Conservation (phyloP, 257 asterid species). For the Lavandula angustifolia region DNA sequence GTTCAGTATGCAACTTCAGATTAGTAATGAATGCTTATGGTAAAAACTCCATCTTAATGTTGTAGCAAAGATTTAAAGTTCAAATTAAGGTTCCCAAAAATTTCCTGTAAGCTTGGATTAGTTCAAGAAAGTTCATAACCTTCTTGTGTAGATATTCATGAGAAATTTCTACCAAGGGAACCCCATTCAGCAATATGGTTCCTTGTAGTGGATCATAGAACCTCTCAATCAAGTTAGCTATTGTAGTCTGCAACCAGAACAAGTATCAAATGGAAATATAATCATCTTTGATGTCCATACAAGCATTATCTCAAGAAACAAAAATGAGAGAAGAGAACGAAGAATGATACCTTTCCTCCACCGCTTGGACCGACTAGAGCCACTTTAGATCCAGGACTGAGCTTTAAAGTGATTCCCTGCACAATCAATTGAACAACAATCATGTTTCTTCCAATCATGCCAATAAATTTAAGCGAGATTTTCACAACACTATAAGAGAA, state of each 20-base stretch:
- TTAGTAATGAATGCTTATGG: too few species aligned
- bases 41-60: too few species aligned
- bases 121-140: background rate
- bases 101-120: too few species aligned
- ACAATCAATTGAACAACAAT: background rate
- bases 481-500: too few species aligned
- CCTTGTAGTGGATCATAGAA: conserved; percentile 77
- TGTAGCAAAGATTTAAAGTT: too few species aligned
- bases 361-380: conserved; percentile 92
- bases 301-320: conserved; percentile 36
- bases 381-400: conserved; percentile 70
- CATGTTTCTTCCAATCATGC: background rate
- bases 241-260: conserved; percentile 58
- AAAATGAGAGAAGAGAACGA: background rate
- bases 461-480: too few species aligned
- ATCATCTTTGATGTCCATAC: background rate
- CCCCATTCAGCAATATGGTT: conserved; percentile 62
- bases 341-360: conserved; percentile 66
- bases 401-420: conserved; percentile 64
- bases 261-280: background rate
- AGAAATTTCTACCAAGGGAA: conserved; percentile 64
- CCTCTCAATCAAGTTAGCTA: conserved; percentile 82
- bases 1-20: too few species aligned
- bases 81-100: too few species aligned
- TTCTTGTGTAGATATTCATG: conserved; percentile 68